Evolutionary conservation across 1,284 basidiomycete genomes (phyloP).

Genomic region (Chalciporus piperatoides): DNA sequence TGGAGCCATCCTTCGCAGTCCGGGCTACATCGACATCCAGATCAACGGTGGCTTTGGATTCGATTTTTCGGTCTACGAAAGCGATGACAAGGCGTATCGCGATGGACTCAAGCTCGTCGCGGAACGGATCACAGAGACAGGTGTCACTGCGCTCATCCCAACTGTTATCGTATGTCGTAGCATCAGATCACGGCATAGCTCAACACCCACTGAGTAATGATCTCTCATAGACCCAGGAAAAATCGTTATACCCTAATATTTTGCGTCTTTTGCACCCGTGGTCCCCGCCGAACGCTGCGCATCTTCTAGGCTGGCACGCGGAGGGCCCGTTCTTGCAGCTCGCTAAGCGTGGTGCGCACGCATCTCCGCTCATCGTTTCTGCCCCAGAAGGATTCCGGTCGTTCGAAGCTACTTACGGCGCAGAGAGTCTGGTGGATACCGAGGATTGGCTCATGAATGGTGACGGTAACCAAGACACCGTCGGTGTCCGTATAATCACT

Average conservation of each 20-base stretch:
- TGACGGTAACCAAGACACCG: slow-evolving; percentile 30
- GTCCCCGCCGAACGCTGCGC: slow-evolving; percentile 58
- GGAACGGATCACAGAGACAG: slow-evolving; percentile 78
- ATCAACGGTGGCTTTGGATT: slow-evolving; percentile 89
- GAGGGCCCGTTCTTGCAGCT: slow-evolving; percentile 86
- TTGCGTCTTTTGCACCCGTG: slow-evolving; percentile 61
- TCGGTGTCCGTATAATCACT: slow-evolving; percentile 80
- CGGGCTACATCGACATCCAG: slow-evolving; percentile 77
- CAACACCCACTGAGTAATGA: background rate
- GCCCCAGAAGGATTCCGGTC: slow-evolving; percentile 58
- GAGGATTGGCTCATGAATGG: slow-evolving; percentile 65
- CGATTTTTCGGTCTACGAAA: slow-evolving; percentile 81
- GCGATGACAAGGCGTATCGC: slow-evolving; percentile 64
- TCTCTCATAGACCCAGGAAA: slow-evolving; percentile 63
- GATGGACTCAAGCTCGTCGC: slow-evolving; percentile 70
- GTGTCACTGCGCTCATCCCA: slow-evolving; percentile 83
- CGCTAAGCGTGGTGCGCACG: slow-evolving; percentile 79
- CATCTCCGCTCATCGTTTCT: slow-evolving; percentile 61
- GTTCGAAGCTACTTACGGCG: slow-evolving; percentile 75
- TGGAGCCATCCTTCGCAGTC: slow-evolving; percentile 38
- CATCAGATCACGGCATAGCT: background rate
- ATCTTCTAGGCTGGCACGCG: slow-evolving; percentile 81
- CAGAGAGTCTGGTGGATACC: slow-evolving; percentile 53
- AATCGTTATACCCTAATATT: slow-evolving; percentile 64
- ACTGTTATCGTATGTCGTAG: slow-evolving; percentile 66